phyloP scores from a whole-genome alignment of 192 early-diverging fungal genomes.

The Pecoramyces ruminantium region DNA sequence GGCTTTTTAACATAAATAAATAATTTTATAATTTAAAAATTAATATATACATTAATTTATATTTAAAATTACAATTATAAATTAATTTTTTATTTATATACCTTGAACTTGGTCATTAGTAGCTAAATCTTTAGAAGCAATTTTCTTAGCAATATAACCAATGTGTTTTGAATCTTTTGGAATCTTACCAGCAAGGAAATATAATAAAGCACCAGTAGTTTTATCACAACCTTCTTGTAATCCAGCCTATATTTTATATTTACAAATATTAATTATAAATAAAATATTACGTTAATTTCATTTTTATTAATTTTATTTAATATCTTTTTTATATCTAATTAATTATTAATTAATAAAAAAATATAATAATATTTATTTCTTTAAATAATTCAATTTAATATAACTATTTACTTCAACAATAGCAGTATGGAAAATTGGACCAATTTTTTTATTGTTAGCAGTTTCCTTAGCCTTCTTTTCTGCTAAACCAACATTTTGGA shows the following conservation, averaged over 20 bases:
- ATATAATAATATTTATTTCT: no score
- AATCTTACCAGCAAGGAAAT: conserved; percentile 72
- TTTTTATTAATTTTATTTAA: no score
- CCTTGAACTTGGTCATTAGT: conserved; percentile 74
- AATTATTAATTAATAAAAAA: no score
- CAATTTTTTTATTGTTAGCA: conserved; percentile 88
- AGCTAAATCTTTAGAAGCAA: conserved; percentile 41
- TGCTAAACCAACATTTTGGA: conserved; percentile 74
- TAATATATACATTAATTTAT: no score
- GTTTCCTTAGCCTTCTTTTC: conserved; percentile 88
- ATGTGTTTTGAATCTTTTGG: conserved; percentile 64
- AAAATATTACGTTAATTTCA: no score
- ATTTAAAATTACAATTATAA: no score
- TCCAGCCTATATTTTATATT: not conserved
- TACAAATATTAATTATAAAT: no score
- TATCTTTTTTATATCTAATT: no score
- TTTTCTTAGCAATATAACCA: conserved; percentile 64
- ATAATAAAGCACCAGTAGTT: conserved; percentile 55
- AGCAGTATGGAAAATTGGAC: conserved; percentile 50
- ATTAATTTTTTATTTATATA: no score
- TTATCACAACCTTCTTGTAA: conserved; percentile 20
- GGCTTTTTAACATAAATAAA: conserved; percentile 19
- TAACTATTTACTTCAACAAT: conserved; percentile 48
- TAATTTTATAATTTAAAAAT: no score
- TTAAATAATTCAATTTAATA: no score